phyloP scores from a whole-genome alignment of 2,329 filamentous ascomycete species.

The Chaetoscypha palmicola region DNA sequence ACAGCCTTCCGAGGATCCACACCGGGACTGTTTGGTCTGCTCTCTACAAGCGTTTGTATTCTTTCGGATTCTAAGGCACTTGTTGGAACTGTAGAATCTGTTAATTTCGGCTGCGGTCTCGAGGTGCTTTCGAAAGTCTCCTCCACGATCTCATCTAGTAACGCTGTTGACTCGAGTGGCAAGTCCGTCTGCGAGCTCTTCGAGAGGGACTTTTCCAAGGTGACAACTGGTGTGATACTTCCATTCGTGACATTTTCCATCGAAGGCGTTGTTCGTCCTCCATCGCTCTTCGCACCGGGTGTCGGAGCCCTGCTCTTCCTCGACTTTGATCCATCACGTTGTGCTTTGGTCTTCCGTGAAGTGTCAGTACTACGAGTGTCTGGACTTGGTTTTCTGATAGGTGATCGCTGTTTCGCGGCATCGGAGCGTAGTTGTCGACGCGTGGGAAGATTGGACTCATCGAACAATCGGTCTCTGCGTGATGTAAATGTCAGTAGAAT shows the following conservation, averaged over 20 bases:
- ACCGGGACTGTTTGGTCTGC: slow-evolving; percentile 27
- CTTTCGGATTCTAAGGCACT: slow-evolving; percentile 23
- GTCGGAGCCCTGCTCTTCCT: slow-evolving; percentile 24
- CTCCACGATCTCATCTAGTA: slow-evolving; percentile 21
- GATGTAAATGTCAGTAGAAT: slow-evolving; percentile 22
- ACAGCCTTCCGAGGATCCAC: slow-evolving; percentile 28
- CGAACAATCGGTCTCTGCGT: slow-evolving; percentile 41
- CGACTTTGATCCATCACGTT: slow-evolving; percentile 22
- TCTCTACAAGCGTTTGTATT: slow-evolving; percentile 22
- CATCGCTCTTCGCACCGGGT: slow-evolving; percentile 20
- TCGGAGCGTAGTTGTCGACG: slow-evolving; percentile 41
- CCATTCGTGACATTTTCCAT: slow-evolving; percentile 10
- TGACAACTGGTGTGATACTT: slow-evolving; percentile 8
- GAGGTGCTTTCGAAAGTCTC: slow-evolving; percentile 21
- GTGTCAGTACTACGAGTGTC: slow-evolving; percentile 16
- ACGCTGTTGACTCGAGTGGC: slow-evolving; percentile 19
- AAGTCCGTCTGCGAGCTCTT: slow-evolving; percentile 29
- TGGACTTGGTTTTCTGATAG: slow-evolving; percentile 19
- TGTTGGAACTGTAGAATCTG: slow-evolving; percentile 10
- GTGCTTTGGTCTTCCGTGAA: slow-evolving; percentile 19
- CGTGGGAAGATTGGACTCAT: slow-evolving; percentile 46
- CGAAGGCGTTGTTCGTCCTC: slow-evolving; percentile 10
- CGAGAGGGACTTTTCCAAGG: slow-evolving; percentile 23
- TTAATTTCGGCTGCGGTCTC: slow-evolving; percentile 9
- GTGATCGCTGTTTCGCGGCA: slow-evolving; percentile 35